Base-by-base conservation (phyloP, 257 asterid species). In the Jasminum sambac region DNA sequence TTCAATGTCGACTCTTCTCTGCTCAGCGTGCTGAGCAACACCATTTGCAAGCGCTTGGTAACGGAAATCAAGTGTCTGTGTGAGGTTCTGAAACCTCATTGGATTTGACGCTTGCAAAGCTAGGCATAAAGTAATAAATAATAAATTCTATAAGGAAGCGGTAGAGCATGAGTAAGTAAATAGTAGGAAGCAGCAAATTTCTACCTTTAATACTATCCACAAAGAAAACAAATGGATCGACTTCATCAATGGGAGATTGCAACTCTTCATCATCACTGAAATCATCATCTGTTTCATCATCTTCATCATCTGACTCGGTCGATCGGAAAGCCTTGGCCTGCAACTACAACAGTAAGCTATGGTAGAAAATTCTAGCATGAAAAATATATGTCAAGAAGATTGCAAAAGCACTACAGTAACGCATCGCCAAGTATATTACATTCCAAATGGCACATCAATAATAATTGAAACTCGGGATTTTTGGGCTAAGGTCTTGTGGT, bases 201-300 rank as follows among this genome's bases (percentile, higher is more conserved):
- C 70, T 83, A 95, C 99, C 96, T 87, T 88, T 87, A 38, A 90
- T 63, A 14, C 92, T 81, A 75, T 91, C 99, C 63, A 91, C 99
- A 82, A 95, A 95, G 84, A 85, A 90, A 77, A 95, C 72, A 69
- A 90, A 95, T 8, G 99, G 99, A 65, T 95, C 99, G 62, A 95
- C 89, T 11, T 95, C 97, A 82, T 95, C 98, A 41, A 95, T 87
- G 37, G 99, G 99, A 10, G 99, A 95, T 52, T 95, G 99, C 82
- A 92, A 63, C 65, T 95, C 99, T 74, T 91, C 98, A 57, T 90
- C 99, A n/a, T 92, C 99, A 78, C 96, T 92, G 76, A 90, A 88
- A 83, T 89, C 98, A 43, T 91, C 99, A 68, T 89, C 96, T 0
- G 89, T 76, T 80, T 86, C 89, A 0, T 91, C 97, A 14, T 91